Base-by-base conservation (phyloP, 2,329 filamentous ascomycete species). In the Diaporthe ampelina region DNA sequence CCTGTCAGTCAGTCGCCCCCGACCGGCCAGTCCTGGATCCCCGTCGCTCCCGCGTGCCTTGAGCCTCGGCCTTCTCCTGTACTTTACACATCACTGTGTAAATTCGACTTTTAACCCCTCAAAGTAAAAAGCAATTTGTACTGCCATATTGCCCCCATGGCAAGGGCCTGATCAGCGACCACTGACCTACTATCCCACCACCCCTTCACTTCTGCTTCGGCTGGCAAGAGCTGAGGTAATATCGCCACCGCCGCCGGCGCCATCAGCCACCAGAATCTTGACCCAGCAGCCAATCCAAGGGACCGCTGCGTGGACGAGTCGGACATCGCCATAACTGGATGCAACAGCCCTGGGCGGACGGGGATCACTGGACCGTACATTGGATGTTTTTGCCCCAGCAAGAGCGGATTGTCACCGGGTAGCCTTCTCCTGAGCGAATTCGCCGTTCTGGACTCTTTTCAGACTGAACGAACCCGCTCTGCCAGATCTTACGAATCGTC, bases 211-310 rank as follows among this genome's bases (percentile, higher is more conserved):
- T 43, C 57, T 63, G 45, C 45, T 43, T 72, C 19, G 45, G 57
- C 29, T 72, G 57, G 70, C 57, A 63, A 72, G 57, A 45, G 70
- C 70, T 72, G 57, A 63, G 35, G 57, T 63, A 72, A 61, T 72
- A 54, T 72, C 57, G 70, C 70, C 70, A 72, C 70, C 57, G 59
- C 70, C 57, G 32, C 45, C 63, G 63, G 63, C 45, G 57, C 70
- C 57, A 29, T 45, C 43, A 72, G 70, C 70, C 70, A 72, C 70
- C 70, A 45, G 29, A 50, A 54, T 54, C 57, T 72, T 52, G 45
- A 63, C 29, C 57, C 35, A 19, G 19, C 57, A 58, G 70, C 70
- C 70, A 72, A 72, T 63, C 70, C 57, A 72, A 43, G 69, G 45
- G 70, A 72, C 57, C 45, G 50, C 59, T 54, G 45, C 26, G 58